Conservation (phyloP, 495 filamentous ascomycete species). For the Xylaria intraflava region DNA sequence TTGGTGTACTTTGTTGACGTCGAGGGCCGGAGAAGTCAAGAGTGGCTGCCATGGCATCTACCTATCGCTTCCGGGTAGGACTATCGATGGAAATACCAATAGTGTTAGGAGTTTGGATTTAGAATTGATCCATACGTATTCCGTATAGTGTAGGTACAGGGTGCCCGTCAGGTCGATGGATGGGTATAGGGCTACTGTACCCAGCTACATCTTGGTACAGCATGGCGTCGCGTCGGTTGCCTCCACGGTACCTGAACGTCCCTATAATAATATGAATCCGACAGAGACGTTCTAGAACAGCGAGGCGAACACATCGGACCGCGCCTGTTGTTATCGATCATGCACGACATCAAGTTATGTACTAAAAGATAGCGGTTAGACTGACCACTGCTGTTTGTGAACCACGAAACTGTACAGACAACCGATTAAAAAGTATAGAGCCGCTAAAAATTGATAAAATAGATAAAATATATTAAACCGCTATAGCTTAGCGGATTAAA, state of each 20-base stretch:
- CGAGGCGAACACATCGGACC: background rate
- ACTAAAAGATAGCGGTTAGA: background rate
- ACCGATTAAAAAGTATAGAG: too few species aligned
- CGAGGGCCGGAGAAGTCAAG: too few species aligned
- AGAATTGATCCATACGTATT: background rate
- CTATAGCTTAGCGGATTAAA: too few species aligned
- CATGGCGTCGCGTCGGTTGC: too few species aligned
- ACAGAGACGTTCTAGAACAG: background rate
- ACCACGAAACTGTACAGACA: background rate
- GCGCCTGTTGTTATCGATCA: background rate
- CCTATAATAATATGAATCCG: too few species aligned
- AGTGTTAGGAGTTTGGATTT: background rate
- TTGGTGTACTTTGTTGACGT: too few species aligned
- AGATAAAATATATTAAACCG: too few species aligned
- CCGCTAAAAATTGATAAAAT: too few species aligned
- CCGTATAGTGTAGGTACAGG: background rate
- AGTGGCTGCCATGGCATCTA: too few species aligned
- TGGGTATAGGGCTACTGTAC: background rate
- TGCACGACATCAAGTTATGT: constrained; percentile 3
- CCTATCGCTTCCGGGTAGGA: background rate
- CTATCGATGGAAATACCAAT: constrained; percentile 1
- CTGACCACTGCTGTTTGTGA: too few species aligned
- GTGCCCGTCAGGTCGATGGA: background rate
- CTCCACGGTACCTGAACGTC: too few species aligned
- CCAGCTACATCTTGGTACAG: too few species aligned